A percentile compares a stretch with the other conserved stretches of the same genome.
Conservation (phyloP, 2,329 filamentous ascomycete genomes). For the Teratosphaeria pseudoeucalypti region DNA sequence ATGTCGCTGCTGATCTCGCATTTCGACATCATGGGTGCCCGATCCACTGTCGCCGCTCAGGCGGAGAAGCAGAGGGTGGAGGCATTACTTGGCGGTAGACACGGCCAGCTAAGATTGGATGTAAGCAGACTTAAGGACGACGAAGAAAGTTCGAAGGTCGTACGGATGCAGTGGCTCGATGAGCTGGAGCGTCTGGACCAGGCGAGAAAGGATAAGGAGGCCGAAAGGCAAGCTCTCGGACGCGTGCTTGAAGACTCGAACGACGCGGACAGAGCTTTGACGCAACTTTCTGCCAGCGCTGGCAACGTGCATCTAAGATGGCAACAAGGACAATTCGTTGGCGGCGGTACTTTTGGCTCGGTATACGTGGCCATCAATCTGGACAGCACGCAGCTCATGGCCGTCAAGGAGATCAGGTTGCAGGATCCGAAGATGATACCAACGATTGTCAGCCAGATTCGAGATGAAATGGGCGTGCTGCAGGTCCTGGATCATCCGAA, state of each 20-base stretch:
- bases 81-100: constrained; percentile 61
- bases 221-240: constrained; percentile 77
- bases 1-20: constrained; percentile 97
- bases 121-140: constrained; percentile 66
- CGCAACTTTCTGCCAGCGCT: constrained; percentile 83
- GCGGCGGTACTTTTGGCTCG: constrained; percentile 91
- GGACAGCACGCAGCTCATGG: constrained; percentile 93
- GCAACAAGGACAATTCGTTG: constrained; percentile 98
- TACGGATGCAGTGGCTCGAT: constrained; percentile 64
- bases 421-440: constrained; percentile 96
- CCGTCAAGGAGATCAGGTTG: constrained; percentile 94
- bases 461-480: constrained; percentile 92
- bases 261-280: constrained; percentile 89
- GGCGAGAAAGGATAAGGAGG: constrained; percentile 64
- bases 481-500: constrained; percentile 96
- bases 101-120: constrained; percentile 54
- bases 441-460: constrained; percentile 84
- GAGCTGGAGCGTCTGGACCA: constrained; percentile 70
- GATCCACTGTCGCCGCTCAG: constrained; percentile 85
- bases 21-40: constrained; percentile 97
- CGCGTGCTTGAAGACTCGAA: constrained; percentile 88
- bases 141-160: constrained; percentile 67
- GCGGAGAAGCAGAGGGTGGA: constrained; percentile 85
- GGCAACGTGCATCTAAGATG: constrained; percentile 93
- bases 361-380: constrained; percentile 97